Conservation (phyloP, 495 filamentous ascomycete species). For the Aspergillus funiculosus region DNA sequence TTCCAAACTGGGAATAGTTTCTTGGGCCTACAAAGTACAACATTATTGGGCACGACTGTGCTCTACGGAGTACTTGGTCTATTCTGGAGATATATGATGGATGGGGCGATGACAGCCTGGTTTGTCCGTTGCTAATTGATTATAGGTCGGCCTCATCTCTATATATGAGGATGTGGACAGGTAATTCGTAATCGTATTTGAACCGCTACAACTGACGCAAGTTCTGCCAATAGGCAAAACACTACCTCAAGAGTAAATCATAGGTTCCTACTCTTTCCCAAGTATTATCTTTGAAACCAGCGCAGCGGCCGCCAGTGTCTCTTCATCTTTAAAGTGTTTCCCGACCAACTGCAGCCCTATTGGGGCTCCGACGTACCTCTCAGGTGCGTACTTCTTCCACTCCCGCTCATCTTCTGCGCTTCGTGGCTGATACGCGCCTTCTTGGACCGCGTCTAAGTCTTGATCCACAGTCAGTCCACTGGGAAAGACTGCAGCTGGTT, state of each 20-base stretch:
- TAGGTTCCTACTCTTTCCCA: slow-evolving; percentile 5
- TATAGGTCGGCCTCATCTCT: too few species aligned
- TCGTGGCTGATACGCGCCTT: slow-evolving; percentile 25
- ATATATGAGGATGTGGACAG: too few species aligned
- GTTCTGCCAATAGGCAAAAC: too few species aligned
- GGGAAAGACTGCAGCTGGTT: slow-evolving; percentile 56
- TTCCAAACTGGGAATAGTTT: slow-evolving; percentile 8
- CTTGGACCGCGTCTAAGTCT: slow-evolving; percentile 28
- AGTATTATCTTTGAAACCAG: slow-evolving; percentile 28
- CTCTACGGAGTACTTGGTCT: too few species aligned
- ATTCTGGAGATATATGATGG: too few species aligned
- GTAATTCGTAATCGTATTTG: too few species aligned
- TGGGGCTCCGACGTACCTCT: slow-evolving; percentile 40
- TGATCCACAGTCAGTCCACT: slow-evolving; percentile 41
- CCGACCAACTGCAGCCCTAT: slow-evolving; percentile 50
- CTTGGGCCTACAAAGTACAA: neutral
- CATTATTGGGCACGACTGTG: too few species aligned
- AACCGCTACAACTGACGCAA: too few species aligned
- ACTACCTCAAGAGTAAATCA: too few species aligned
- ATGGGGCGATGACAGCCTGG: too few species aligned
- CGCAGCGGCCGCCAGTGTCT: slow-evolving; percentile 34
- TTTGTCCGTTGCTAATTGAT: too few species aligned
- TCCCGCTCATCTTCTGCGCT: slow-evolving; percentile 33
- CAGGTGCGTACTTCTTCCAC: slow-evolving; percentile 36
- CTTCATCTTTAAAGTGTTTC: slow-evolving; percentile 39